phyloP scores from a whole-genome alignment of 495 filamentous ascomycete species.

The Wilcoxina mikolae region DNA sequence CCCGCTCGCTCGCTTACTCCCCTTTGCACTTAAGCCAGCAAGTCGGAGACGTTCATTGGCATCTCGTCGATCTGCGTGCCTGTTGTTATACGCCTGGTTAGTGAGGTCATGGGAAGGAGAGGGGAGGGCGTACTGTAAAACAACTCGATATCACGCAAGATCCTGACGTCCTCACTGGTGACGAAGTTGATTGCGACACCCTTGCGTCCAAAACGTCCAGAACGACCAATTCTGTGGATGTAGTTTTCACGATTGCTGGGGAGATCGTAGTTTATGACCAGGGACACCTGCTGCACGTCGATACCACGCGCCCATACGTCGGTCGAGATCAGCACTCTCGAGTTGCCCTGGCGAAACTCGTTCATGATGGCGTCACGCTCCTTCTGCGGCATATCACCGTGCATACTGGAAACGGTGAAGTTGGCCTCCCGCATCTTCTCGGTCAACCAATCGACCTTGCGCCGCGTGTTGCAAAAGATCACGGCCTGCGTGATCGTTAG shows the following conservation, averaged over 20 bases:
- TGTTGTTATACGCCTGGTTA: conserved; percentile 57
- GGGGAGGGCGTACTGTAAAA: conserved; percentile 20
- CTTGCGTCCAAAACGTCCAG: conserved; percentile 97
- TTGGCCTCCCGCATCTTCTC: conserved; percentile 96
- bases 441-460: conserved; percentile 99
- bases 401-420: conserved; percentile 98
- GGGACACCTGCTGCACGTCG: conserved; percentile 96
- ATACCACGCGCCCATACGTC: conserved; percentile 97
- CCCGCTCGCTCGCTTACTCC: neutral
- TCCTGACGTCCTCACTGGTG: conserved; percentile 92
- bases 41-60: conserved; percentile 39
- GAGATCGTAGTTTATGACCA: conserved; percentile 99
- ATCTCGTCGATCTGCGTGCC: conserved; percentile 64
- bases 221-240: conserved; percentile 98
- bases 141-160: conserved; percentile 93
- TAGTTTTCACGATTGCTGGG: conserved; percentile 99
- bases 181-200: conserved; percentile 99
- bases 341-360: conserved; percentile 95
- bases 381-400: conserved; percentile 95
- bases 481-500: conserved; percentile 98
- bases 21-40: neutral
- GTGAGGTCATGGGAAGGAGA: conserved; percentile 12
- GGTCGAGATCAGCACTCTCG: conserved; percentile 93
- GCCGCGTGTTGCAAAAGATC: conserved; percentile 99
- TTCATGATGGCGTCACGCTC: conserved; percentile 99